Conservation (phyloP, 352 stramenopile species). For the Phytopythium vexans region DNA sequence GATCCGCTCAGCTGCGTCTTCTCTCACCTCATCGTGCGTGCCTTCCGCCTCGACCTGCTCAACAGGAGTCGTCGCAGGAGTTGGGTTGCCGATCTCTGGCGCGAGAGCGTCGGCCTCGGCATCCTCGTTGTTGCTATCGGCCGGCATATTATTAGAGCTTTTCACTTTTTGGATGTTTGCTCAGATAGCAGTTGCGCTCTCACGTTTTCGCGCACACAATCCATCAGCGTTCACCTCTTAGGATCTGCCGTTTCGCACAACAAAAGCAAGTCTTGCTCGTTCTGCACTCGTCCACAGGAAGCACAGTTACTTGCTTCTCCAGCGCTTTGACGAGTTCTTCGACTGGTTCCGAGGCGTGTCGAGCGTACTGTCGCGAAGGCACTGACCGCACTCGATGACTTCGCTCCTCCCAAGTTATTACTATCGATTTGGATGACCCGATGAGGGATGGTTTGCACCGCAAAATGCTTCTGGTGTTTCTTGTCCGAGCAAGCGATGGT, state of each 20-base stretch:
- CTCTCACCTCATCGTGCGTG: constrained; percentile 8
- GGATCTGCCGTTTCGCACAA: too few relatives aligned
- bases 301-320: too few relatives aligned
- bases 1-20: constrained; percentile 32
- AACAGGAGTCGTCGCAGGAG: too few relatives aligned
- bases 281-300: too few relatives aligned
- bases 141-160: too few relatives aligned
- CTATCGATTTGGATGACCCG: constrained; percentile 12
- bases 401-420: constrained; percentile 9
- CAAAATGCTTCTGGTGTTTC: constrained; percentile 17
- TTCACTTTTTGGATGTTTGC: too few relatives aligned
- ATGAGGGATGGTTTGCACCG: constrained; percentile 12
- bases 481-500: constrained; percentile 7
- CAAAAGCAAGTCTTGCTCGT: too few relatives aligned
- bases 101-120: background rate
- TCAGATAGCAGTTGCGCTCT: constrained; percentile 7
- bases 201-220: constrained; percentile 1
- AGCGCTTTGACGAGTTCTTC: too few relatives aligned
- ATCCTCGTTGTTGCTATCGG: constrained; percentile 6
- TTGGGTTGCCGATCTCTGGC: too few relatives aligned
- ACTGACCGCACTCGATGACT: constrained; percentile 8
- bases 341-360: too few relatives aligned
- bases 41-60: constrained; percentile 15
- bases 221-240: constrained; percentile 1
- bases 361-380: constrained; percentile 27